These are phyloP conservation scores for Exophiala mesophila DNA, from an alignment of 2,329 filamentous ascomycete genomes.

Conservation along the genomic window DNA sequence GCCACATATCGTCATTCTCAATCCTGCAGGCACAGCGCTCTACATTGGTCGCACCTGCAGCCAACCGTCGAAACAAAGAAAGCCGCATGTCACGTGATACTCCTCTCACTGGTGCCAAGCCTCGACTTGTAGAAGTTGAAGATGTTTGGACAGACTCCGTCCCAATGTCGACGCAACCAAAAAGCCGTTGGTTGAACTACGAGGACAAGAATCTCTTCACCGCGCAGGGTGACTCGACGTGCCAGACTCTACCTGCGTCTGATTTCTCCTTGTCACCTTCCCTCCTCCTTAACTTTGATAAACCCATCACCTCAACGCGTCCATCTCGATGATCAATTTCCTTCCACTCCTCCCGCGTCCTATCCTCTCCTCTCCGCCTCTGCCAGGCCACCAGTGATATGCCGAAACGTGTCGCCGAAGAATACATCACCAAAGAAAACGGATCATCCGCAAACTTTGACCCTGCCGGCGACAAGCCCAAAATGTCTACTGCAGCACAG, in stretches of 20 bases:
- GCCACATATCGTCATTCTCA: no score
- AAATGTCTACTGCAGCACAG: constrained; percentile 52
- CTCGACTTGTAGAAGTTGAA: no score
- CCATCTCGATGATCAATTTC: constrained; percentile 19
- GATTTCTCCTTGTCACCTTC: background rate
- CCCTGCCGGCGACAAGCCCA: constrained; percentile 36
- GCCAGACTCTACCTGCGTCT: background rate
- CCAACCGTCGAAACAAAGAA: no score
- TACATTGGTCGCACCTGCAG: no score
- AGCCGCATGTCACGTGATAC: no score
- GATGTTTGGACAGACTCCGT: background rate
- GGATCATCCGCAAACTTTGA: constrained; percentile 17
- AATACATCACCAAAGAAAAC: constrained; percentile 26
- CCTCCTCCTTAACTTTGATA: background rate
- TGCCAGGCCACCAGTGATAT: constrained; percentile 21
- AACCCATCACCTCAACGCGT: constrained; percentile 8
- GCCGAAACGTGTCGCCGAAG: constrained; percentile 22
- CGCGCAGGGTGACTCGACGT: background rate
- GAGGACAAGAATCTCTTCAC: background rate
- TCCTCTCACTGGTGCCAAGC: no score
- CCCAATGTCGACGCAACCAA: background rate
- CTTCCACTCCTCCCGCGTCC: constrained; percentile 1
- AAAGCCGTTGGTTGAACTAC: background rate
- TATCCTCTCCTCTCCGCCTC: constrained; percentile 28
- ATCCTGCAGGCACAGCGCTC: no score